Evolutionary conservation across 1,139 yeast genomes (phyloP).

Genomic region (Taiozyma sp.): DNA sequence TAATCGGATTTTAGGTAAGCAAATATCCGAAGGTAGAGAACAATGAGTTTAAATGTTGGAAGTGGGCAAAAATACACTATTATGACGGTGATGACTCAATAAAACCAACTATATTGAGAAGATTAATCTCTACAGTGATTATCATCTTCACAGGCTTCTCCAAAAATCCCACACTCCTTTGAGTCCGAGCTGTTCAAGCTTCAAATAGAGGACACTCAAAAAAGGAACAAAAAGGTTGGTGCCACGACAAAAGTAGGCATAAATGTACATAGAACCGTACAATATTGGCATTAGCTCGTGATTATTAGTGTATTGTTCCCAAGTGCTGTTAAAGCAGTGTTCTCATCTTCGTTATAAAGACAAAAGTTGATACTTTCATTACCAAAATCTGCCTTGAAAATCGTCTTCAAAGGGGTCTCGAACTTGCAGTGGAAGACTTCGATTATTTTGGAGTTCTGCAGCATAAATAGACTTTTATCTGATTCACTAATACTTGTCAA

Average conservation of each 20-base stretch:
- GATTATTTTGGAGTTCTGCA: conserved; percentile 6
- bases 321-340: neutral
- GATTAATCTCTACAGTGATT: no score
- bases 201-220: no score
- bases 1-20: neutral
- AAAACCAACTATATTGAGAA: no score
- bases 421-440: conserved; percentile 2
- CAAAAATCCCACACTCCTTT: no score
- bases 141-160: no score
- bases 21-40: neutral
- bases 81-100: no score
- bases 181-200: no score
- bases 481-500: neutral
- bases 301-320: neutral
- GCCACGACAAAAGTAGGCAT: no score
- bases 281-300: neutral
- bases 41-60: neutral
- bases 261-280: no score
- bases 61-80: neutral
- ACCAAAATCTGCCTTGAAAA: conserved; percentile 1
- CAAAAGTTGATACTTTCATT: neutral
- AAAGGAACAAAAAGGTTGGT: no score
- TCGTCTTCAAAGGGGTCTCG: conserved; percentile 2
- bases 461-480: neutral
- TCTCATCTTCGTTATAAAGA: neutral